Evolutionary conservation across 495 filamentous ascomycete species (phyloP).

Genomic region (Amniculicola lignicola): DNA sequence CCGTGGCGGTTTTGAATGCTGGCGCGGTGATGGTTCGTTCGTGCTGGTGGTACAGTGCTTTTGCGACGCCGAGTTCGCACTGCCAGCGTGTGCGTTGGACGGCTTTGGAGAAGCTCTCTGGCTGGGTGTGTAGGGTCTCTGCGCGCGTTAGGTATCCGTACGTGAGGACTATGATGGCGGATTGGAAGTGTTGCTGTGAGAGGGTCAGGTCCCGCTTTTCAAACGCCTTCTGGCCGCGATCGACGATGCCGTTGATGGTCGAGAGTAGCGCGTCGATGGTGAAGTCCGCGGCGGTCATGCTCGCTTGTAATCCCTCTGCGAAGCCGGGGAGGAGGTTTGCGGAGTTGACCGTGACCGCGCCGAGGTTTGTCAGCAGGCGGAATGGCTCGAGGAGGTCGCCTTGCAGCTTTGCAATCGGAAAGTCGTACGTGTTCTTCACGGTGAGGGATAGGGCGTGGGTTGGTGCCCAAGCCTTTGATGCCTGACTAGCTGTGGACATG

Average conservation of each 20-base stretch:
- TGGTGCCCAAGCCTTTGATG: conserved; percentile 3
- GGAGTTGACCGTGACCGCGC: not conserved
- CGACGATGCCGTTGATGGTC: not conserved
- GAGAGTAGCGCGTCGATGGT: not conserved
- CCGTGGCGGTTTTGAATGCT: not conserved
- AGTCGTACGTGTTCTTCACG: conserved; percentile 10
- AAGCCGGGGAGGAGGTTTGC: conserved; percentile 8
- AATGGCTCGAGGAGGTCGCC: conserved; percentile 25
- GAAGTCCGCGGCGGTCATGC: conserved; percentile 4
- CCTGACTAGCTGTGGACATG: not conserved
- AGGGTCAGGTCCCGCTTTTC: not conserved
- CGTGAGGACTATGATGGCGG: conserved; percentile 12
- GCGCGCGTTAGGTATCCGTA: conserved; percentile 22
- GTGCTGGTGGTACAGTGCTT: not conserved
- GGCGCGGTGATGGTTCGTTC: too few species aligned
- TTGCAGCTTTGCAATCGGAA: conserved; percentile 4
- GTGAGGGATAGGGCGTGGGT: conserved; percentile 2
- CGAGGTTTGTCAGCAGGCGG: conserved; percentile 10
- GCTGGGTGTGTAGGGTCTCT: conserved; percentile 10
- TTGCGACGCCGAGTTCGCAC: conserved; percentile 18
- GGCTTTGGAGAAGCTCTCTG: conserved; percentile 1
- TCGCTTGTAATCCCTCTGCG: conserved; percentile 1
- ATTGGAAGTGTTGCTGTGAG: not conserved
- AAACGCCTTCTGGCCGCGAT: not conserved
- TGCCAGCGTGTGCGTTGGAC: conserved; percentile 18